Evolutionary conservation across 2,329 filamentous ascomycete genomes (phyloP).

Genomic region (Aureobasidium musti): DNA sequence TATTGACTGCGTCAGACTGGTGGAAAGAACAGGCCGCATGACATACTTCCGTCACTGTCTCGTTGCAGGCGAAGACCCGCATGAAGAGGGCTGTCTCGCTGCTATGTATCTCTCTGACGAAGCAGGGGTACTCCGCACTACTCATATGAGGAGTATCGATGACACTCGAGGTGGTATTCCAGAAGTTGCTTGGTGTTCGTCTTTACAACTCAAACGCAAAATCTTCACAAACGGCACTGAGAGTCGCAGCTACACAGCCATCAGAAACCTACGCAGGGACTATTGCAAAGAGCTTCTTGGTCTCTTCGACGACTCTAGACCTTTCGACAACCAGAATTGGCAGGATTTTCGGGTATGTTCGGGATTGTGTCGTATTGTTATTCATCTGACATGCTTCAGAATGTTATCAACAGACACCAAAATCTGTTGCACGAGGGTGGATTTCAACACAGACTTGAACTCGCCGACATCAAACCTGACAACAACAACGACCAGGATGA

Average conservation of each 20-base stretch:
- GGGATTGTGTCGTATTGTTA: too few relatives aligned
- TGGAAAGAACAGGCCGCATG: not conserved
- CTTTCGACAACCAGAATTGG: not conserved
- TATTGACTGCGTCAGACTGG: not conserved
- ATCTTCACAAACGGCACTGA: not conserved
- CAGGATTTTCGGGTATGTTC: not conserved
- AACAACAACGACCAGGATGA: not conserved
- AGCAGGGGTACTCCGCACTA: not conserved
- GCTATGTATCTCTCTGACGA: not conserved
- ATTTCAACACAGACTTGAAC: not conserved
- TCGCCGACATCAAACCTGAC: not conserved
- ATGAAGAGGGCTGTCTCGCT: not conserved
- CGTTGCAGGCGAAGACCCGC: not conserved
- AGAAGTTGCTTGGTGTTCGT: not conserved
- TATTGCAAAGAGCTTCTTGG: not conserved
- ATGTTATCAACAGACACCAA: not conserved
- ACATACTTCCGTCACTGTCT: not conserved
- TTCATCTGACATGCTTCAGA: not conserved
- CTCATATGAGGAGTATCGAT: not conserved
- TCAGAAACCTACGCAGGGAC: not conserved
- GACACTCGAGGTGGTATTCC: not conserved
- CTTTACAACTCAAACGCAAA: not conserved
- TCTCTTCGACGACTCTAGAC: not conserved
- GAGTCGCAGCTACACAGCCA: not conserved
- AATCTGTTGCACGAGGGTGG: not conserved